A percentile compares a stretch with the other conserved stretches of the same genome.
Evolutionary conservation across 108 stramenopile genomes (phyloP).

Genomic region (Phaeodactylum tricornutum): DNA sequence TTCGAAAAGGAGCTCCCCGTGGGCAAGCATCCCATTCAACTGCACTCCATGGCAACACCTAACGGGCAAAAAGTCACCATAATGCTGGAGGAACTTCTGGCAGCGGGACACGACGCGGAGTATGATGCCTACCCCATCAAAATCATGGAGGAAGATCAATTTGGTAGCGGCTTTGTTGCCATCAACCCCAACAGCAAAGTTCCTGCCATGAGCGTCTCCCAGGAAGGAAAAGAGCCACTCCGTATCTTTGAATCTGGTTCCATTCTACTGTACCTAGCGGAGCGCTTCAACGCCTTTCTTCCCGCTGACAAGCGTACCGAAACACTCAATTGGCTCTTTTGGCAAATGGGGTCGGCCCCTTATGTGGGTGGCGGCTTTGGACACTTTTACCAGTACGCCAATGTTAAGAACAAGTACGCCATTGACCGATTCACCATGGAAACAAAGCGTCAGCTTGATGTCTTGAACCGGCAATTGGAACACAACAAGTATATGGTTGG

Average conservation of each 20-base stretch:
- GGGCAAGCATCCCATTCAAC: constrained; percentile 61
- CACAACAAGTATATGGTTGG: constrained; percentile 43
- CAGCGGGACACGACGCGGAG: constrained; percentile 39
- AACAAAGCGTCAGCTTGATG: constrained; percentile 64
- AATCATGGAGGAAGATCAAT: constrained; percentile 64
- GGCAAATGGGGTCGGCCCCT: constrained; percentile 62
- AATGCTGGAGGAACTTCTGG: constrained; percentile 61
- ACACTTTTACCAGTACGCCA: constrained; percentile 68
- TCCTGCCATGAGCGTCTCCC: constrained; percentile 54
- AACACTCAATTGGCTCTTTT: constrained; percentile 78
- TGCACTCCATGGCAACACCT: constrained; percentile 75
- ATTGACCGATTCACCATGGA: constrained; percentile 82
- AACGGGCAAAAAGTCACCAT: constrained; percentile 84
- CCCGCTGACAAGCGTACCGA: constrained; percentile 34
- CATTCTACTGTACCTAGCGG: constrained; percentile 75
- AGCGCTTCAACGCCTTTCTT: constrained; percentile 46
- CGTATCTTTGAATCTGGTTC: constrained; percentile 69
- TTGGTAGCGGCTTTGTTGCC: constrained; percentile 63
- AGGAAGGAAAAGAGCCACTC: constrained; percentile 27
- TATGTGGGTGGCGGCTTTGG: constrained; percentile 75
- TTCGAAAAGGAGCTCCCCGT: constrained; percentile 36
- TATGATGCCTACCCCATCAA: constrained; percentile 66
- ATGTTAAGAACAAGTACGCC: constrained; percentile 60
- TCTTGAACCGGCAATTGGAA: constrained; percentile 55
- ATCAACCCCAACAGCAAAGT: constrained; percentile 89